Base-by-base conservation (phyloP, 306 rosid species). In the Vigna mungo region DNA sequence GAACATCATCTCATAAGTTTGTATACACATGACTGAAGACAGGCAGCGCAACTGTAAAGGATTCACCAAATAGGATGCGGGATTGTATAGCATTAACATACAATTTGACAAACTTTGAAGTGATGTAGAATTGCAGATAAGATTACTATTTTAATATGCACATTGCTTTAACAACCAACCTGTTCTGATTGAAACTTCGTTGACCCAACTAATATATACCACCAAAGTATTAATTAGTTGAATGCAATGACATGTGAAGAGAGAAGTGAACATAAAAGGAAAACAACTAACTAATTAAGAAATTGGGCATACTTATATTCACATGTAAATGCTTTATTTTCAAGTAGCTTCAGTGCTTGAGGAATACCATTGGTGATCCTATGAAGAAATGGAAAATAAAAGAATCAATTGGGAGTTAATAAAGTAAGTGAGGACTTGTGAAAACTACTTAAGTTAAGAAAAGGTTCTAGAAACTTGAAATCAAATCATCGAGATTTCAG, bases 361-460 rank as follows among this genome's bases (percentile, higher is more conserved):
- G 85, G 86, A 79, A 91, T 89, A 74, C 98, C 96, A 75, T 94
- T 94, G 36, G 96, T 85, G 78, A 94, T 90, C 88, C 98, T 94
- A 81, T 56, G 81, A 78, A 61, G 71, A 52, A 82, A 62, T 18
- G 49, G 63, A 69, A 80, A 59, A 47, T 43, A 44, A 34, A 65
- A 2, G 34, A 30, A 75, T 78, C 56, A 34, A 14, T 6, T 25
- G 43, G 62, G 68, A 23, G 75, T 34, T 67, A 69, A 27, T 6
- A 72, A 64, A 74, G 13, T 64, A 7, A 41, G 18, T 53, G 34
- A n/a, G 44, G 9, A 62, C 72, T 70, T 63, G 4, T 9, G 46
- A 41, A 41, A 12, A 41, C 46, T 9, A 11, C 46, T 66, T 55
- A 41, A 47, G 82, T 69, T 58, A 18, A 30, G 34, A 53, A 63